A percentile compares a stretch with the other conserved stretches of the same genome.
Conservation (phyloP, 2,329 filamentous ascomycete genomes). For the Colletotrichum sp. region DNA sequence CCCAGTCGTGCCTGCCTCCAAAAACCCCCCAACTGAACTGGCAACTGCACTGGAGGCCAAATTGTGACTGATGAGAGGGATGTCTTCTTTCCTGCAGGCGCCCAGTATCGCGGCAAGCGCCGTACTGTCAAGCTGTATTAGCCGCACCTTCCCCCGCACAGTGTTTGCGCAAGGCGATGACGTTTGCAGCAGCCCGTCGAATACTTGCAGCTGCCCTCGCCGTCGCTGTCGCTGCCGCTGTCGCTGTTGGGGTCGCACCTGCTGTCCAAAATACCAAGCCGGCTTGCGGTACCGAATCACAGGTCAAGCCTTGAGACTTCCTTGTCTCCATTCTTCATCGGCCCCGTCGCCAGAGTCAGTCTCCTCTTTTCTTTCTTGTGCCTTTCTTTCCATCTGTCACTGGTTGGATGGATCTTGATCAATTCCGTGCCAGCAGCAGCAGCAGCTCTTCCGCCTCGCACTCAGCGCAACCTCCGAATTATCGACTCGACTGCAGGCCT, state of each 20-base stretch:
- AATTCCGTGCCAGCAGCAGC: not conserved
- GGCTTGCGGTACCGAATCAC: constrained; percentile 3
- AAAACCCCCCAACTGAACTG: not conserved
- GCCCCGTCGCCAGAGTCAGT: not conserved
- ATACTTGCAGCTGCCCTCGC: not conserved
- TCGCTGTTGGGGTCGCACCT: not conserved
- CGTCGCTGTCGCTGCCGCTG: not conserved
- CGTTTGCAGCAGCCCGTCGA: constrained; percentile 2
- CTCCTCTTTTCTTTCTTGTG: not conserved
- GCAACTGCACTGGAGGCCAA: not conserved
- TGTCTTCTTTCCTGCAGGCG: constrained; percentile 2
- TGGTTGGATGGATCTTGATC: not conserved
- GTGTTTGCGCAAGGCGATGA: constrained; percentile 13
- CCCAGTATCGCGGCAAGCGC: constrained; percentile 17
- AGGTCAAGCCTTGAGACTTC: not conserved
- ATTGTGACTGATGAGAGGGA: not conserved
- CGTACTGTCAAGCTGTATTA: constrained; percentile 4
- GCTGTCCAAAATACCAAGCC: constrained; percentile 6
- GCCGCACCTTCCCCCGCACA: not conserved
- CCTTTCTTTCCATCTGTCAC: not conserved
- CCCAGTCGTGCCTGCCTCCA: not conserved
- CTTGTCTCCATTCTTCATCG: constrained; percentile 13
- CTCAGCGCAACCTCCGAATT: not conserved
- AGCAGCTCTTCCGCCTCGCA: not conserved
- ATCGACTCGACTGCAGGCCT: not conserved